These are phyloP conservation scores for Knoxia roxburghii DNA, from an alignment of 257 asterid species.

Conservation along the genomic window DNA sequence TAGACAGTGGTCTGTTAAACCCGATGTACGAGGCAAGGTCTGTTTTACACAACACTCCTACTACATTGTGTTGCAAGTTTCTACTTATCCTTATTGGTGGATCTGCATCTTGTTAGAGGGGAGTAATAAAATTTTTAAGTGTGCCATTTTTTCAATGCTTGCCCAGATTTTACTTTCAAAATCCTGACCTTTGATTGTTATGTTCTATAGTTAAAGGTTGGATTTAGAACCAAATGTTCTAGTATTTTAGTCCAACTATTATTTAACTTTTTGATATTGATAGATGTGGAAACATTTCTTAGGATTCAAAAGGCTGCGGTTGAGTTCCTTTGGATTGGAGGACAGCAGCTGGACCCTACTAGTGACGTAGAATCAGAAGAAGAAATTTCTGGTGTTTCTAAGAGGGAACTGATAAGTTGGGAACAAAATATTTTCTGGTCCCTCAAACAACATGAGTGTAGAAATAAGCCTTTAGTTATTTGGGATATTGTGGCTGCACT, in stretches of 20 bases:
- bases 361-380: conserved; percentile 29
- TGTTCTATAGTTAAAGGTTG: not conserved
- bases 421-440: conserved; percentile 63
- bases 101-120: not conserved
- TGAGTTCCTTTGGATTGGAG: conserved; percentile 88
- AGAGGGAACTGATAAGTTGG: conserved; percentile 62
- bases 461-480: conserved; percentile 47
- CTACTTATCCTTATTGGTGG: not conserved
- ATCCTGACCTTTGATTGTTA: not conserved
- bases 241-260: not conserved
- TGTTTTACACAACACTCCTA: conserved; percentile 4
- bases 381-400: conserved; percentile 49
- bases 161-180: not conserved
- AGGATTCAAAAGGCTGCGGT: conserved; percentile 68
- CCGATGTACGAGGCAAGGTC: conserved; percentile 93
- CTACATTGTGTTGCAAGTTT: not conserved
- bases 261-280: not conserved
- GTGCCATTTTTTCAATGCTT: not conserved
- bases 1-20: conserved; percentile 49
- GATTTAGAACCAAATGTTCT: too few relatives aligned
- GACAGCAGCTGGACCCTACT: conserved; percentile 65
- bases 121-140: not conserved
- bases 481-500: conserved; percentile 81
- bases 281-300: conserved; percentile 16
- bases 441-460: conserved; percentile 38